Evolutionary conservation across 106 monocot species (phyloP).

Genomic region (Agapanthus africanus): DNA sequence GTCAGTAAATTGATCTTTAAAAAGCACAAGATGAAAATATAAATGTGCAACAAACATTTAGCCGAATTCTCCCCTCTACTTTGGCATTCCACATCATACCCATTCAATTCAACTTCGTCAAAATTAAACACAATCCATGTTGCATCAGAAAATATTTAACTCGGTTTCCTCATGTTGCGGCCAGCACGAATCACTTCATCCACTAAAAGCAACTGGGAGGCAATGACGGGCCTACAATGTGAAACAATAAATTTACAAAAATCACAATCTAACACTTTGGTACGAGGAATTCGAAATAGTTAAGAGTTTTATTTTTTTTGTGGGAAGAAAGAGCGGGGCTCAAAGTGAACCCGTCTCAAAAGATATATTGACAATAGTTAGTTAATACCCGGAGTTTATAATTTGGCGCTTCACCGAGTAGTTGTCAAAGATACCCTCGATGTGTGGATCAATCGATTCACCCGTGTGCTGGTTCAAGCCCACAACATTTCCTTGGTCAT

Average conservation of each 20-base stretch:
- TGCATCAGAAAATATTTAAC: too few relatives aligned
- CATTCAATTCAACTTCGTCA: too few relatives aligned
- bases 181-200: constrained; percentile 98
- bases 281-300: neutral
- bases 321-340: neutral
- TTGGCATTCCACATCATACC: too few relatives aligned
- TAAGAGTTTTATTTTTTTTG: neutral
- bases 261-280: neutral
- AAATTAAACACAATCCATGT: too few relatives aligned
- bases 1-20: too few relatives aligned
- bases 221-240: constrained; percentile 80
- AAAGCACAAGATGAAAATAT: too few relatives aligned
- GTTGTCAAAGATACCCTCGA: constrained; percentile 97
- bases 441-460: constrained; percentile 77
- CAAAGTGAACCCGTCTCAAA: too few relatives aligned
- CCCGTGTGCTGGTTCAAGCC: constrained; percentile 87
- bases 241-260: too few relatives aligned
- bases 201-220: constrained; percentile 81
- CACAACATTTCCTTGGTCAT: constrained; percentile 80
- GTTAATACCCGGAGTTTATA: constrained; percentile 81
- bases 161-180: constrained; percentile 90
- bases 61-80: too few relatives aligned
- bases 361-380: neutral
- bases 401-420: constrained; percentile 93
- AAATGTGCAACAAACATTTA: too few relatives aligned